Evolutionary conservation across 352 stramenopile genomes (phyloP), one percentile per base, ranked within the genome.

Genomic region (Phytophthora pistaciae): DNA sequence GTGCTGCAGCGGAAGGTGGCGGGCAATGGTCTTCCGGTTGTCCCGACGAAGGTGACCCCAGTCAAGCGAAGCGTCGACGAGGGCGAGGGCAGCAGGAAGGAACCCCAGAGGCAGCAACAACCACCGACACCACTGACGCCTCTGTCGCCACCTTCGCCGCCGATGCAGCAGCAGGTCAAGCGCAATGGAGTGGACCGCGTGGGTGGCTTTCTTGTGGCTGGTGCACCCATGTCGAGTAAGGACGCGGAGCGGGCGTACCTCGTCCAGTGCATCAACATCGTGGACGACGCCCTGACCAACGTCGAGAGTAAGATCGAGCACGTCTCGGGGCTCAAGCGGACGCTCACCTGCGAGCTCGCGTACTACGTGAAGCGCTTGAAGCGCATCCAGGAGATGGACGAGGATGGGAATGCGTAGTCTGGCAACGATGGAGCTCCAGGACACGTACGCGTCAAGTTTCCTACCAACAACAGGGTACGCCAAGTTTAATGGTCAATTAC

Each of bases 341-440:
- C 55, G 64, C 46, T 70, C 16, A 63, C 56, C 25, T 23, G n/a
- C 5, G 64, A 66, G 56, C 13, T 66, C 18, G 29, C 33, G 11
- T 60, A 66, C 64, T 70, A 60, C 31, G 46, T 58, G 10, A 70
- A 65, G n/a, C 56, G 64, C 16, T 44, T 70, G 23, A 70, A 70
- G 48, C 56, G 56, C 46, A 64, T 59, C 6, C 63, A 61, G 16
- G 60, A 60, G 11, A 56, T 20, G 8, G 46, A 68, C 21, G 53
- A 63, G 36, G 29, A 31, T 48, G 48, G 46, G 33, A 25, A 58
- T 8, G 36, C 20, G 1, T 49, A 49, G 40, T 49, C 40, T 49
- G 11, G 40, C 40, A 7, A 10, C 8, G 40, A 20, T n/a, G 18
- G 6, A 49, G 40, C 18, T 49, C 7, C 20, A 21, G 40, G 14